Conservation (phyloP, 768 basidiomycete genomes). For the Serendipita sp. region DNA sequence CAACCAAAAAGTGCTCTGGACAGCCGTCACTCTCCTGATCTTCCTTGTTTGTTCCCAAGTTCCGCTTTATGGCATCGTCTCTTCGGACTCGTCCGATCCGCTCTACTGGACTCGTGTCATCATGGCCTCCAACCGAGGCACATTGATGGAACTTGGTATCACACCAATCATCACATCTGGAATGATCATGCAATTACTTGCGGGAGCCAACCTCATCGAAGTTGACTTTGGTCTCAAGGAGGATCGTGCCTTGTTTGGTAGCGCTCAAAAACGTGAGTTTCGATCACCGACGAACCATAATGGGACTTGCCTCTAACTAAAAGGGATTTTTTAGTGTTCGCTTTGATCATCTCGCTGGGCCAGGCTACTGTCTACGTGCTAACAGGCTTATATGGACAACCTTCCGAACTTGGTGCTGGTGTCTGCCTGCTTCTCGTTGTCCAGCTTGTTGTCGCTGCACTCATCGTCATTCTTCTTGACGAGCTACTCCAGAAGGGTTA, state of each 20-base stretch:
- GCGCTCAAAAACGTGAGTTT: constrained; percentile 84
- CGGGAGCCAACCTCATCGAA: constrained; percentile 93
- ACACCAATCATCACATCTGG: constrained; percentile 95
- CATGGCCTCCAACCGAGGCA: constrained; percentile 94
- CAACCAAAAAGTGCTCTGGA: constrained; percentile 98
- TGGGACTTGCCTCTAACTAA: neutral
- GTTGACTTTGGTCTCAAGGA: constrained; percentile 97
- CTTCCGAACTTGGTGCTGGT: constrained; percentile 83
- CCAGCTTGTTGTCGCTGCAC: constrained; percentile 81
- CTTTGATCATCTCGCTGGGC: constrained; percentile 88
- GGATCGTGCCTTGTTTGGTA: constrained; percentile 87
- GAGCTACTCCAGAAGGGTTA: constrained; percentile 99
- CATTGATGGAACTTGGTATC: constrained; percentile 98
- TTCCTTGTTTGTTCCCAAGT: constrained; percentile 99
- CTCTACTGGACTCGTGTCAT: constrained; percentile 99
- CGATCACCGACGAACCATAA: too few relatives aligned
- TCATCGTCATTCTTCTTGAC: constrained; percentile 96
- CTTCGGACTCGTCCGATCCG: constrained; percentile 96
- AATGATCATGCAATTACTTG: constrained; percentile 99
- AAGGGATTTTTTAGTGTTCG: constrained; percentile 52
- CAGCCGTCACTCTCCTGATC: constrained; percentile 95
- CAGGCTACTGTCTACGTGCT: constrained; percentile 95
- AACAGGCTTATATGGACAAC: constrained; percentile 91
- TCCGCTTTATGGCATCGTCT: constrained; percentile 98
- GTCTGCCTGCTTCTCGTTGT: constrained; percentile 94